Base-by-base conservation (phyloP, 2,329 filamentous ascomycete genomes). In the Penicillium sp. region DNA sequence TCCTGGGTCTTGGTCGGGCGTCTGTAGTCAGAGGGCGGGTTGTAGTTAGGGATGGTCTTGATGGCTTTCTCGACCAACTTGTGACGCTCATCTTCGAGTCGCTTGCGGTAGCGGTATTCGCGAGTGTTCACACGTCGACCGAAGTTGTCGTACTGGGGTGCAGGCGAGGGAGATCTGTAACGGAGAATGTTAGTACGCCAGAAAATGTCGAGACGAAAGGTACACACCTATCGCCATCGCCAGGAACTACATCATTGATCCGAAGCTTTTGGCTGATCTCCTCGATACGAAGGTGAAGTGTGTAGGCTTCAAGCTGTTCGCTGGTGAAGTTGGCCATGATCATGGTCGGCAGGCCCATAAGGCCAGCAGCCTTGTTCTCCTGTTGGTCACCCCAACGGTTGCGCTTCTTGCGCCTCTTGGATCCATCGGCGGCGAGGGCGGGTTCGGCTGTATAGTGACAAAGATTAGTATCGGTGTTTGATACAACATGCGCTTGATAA, bases 31-130 rank as follows among this genome's bases (percentile, higher is more conserved):
- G 93, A 91, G 56, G 94, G 94, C 70, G 94, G 94, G 75, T 97
- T 92, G 76, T 99, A 99, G 86, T 97, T 97, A 81, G 94, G 93
- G 76, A 99, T 97, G 71, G 91, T 92, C 83, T 97, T 97, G 91
- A 97, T 96, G 68, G 94, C 94, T 83, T 95, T 97, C 74, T 99
- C 94, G 73, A 99, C 91, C 67, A 97, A 84, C 78, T 97, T 97
- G 81, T 99, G 94, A 64, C 94, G 92, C 80, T 99, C 94, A 74
- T 99, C 94, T 79, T 99, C 94, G 61, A 99, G 90, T 61, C 89
- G 88, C 84, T 97, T 99, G 74, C 93, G 89, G 80, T 99, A 99
- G 70, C 94, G 92, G 79, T 93, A 96, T 81, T 99, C 95, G 77
- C 95, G 87, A 55, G 95, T 99, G 78, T 99, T 99, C 79, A 97